phyloP scores from a whole-genome alignment of 2,329 filamentous ascomycete genomes.

The Coniochaeta sp. region DNA sequence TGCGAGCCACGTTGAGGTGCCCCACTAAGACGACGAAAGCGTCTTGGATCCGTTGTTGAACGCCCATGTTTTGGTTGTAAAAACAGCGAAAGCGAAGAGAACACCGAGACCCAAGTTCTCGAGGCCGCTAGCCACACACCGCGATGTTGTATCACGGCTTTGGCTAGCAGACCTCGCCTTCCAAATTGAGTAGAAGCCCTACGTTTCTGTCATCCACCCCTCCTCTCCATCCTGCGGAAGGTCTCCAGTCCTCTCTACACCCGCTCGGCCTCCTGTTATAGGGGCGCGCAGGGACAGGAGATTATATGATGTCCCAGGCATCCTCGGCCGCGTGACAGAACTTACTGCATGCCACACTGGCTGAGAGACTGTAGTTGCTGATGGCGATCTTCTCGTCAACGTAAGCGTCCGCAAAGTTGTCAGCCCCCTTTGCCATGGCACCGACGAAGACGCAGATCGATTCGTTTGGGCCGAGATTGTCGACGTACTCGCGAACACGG shows the following conservation, averaged over 20 bases:
- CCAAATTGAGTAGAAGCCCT: slow-evolving; percentile 3
- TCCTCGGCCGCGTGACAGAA: slow-evolving; percentile 98
- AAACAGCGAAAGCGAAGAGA: slow-evolving; percentile 70
- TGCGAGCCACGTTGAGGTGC: slow-evolving; percentile 60
- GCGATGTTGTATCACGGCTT: slow-evolving; percentile 69
- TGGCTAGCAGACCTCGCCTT: slow-evolving; percentile 22
- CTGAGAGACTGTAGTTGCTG: slow-evolving; percentile 95
- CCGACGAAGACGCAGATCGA: slow-evolving; percentile 97
- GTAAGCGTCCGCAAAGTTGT: slow-evolving; percentile 89
- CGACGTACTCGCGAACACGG: slow-evolving; percentile 81
- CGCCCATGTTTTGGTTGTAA: slow-evolving; percentile 78
- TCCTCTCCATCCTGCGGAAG: neutral
- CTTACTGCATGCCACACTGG: slow-evolving; percentile 98
- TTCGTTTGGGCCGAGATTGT: slow-evolving; percentile 69
- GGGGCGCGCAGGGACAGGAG: neutral
- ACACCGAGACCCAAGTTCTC: slow-evolving; percentile 54
- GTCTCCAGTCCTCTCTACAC: neutral
- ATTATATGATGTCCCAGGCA: slow-evolving; percentile 84
- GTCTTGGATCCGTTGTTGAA: slow-evolving; percentile 71
- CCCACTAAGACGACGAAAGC: slow-evolving; percentile 49
- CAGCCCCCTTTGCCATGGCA: slow-evolving; percentile 94
- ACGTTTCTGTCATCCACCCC: neutral
- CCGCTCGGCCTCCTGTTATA: neutral
- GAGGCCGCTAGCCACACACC: slow-evolving; percentile 36
- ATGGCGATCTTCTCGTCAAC: slow-evolving; percentile 98